A percentile compares a stretch with the other conserved stretches of the same genome.
These are phyloP conservation scores for Flueggea neowawraea DNA, from an alignment of 441 rosid species.

Conservation along the genomic window DNA sequence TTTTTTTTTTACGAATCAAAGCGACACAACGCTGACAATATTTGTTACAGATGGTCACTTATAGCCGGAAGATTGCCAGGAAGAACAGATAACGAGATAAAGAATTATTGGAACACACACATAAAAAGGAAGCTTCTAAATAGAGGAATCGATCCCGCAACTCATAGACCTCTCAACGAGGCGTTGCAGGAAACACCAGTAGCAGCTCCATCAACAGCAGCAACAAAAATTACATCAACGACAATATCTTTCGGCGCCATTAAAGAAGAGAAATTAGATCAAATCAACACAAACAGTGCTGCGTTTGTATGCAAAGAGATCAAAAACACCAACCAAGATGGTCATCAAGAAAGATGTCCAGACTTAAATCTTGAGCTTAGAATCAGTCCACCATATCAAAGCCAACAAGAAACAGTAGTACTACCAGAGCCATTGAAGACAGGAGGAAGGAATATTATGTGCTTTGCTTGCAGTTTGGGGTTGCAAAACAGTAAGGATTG, in stretches of 20 bases:
- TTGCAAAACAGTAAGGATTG: conserved; percentile 56
- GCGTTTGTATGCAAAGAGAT: conserved; percentile 33
- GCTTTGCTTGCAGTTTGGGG: conserved; percentile 71
- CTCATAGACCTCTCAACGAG: conserved; percentile 71
- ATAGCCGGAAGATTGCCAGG: conserved; percentile 95
- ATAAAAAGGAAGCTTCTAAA: conserved; percentile 81
- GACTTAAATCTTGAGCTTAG: conserved; percentile 85
- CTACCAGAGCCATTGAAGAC: conserved; percentile 16
- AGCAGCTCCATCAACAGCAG: not conserved
- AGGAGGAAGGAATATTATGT: conserved; percentile 28
- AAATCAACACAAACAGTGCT: not conserved
- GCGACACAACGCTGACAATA: not conserved
- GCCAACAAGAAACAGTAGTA: conserved; percentile 12
- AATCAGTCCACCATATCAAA: conserved; percentile 66
- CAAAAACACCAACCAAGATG: conserved; percentile 10
- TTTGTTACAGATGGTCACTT: conserved; percentile 80
- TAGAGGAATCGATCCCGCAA: conserved; percentile 89
- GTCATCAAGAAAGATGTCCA: conserved; percentile 44
- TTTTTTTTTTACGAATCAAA: no score
- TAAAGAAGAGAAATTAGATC: conserved; percentile 21
- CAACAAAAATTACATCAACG: conserved; percentile 11
- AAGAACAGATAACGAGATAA: conserved; percentile 95
- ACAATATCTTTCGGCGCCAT: conserved; percentile 39
- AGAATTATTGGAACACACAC: conserved; percentile 97
- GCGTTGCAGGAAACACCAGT: conserved; percentile 22